Base-by-base conservation (phyloP, 805 yeast genomes). In the Geotrichum ghanense region DNA sequence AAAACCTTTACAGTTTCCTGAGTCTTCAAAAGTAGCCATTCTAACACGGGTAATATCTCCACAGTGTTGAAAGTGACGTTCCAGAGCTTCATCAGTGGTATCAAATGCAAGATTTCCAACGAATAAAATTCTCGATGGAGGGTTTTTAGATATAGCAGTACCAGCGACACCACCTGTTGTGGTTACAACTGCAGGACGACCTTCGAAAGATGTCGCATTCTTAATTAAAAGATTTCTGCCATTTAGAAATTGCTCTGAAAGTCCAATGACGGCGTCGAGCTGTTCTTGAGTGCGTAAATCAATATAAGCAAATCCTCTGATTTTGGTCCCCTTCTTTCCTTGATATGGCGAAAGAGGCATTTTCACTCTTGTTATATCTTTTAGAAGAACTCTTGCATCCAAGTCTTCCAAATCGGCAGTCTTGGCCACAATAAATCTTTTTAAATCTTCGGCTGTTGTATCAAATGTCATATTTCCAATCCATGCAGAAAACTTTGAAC, bases 1-100 rank as follows among this genome's bases (percentile, higher is more conserved):
- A 69, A 90, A 90, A 1, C 97, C 97, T 64, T 92, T 92, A 70
- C 97, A 90, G 61, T 89, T 90, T 1, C 97, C 97, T 44, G 83
- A 70, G 61, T 90, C 98, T 66, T 92, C 88, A 65, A 90, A 90
- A n/a, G 98, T 89, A 2, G 97, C 97, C 94, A 89, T 90, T 63
- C 98, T 76, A 46, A 90, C 77, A 53, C 77, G 77, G 23, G 71
- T 66, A 49, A 94, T 90, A 52, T 83, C 88, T 35, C 97, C 97
- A 66, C 95, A 88, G 57, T 83, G 90, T 64, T 83, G 82, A 70
- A 90, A 90, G 52, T 85, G 95, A 55, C 78, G 82, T 53, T 78
- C 79, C 41, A 90, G 68, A 51, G 79, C 64, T 24, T 83, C 94
- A 50, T 83, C 79, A 1, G 94, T 84, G 7, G 97, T 85, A 60